Conservation (phyloP, 108 stramenopile species). For the Licmophora abbreviata region DNA sequence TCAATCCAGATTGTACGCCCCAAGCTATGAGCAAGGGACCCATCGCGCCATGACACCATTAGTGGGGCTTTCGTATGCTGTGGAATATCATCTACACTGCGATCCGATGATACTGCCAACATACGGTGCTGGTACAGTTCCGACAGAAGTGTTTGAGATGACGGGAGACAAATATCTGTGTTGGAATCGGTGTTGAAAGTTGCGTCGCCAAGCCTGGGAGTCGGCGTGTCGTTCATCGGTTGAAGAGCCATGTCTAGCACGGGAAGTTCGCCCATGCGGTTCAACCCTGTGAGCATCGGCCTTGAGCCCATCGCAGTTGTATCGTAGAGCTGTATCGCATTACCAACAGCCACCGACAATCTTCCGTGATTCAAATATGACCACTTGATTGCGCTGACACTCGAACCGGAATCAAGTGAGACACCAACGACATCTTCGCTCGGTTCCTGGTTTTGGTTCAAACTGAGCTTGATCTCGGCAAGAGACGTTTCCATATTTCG, state of each 20-base stretch:
- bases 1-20: slow-evolving; percentile 47
- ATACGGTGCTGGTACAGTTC: background rate
- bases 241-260: slow-evolving; percentile 23
- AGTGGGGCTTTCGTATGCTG: slow-evolving; percentile 42
- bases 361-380: slow-evolving; percentile 24
- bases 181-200: too few species aligned
- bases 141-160: too few species aligned
- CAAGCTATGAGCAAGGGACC: slow-evolving; percentile 44
- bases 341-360: slow-evolving; percentile 40
- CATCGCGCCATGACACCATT: slow-evolving; percentile 65
- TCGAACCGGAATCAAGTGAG: too few species aligned
- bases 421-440: too few species aligned
- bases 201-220: background rate
- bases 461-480: slow-evolving; percentile 44
- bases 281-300: slow-evolving; percentile 21
- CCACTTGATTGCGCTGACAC: slow-evolving; percentile 45
- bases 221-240: background rate
- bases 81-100: slow-evolving; percentile 32
- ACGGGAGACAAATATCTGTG: too few species aligned
- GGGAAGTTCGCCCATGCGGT: slow-evolving; percentile 7
- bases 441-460: background rate
- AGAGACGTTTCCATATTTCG: slow-evolving; percentile 51
- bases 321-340: slow-evolving; percentile 45
- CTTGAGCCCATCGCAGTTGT: slow-evolving; percentile 43
- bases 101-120: slow-evolving; percentile 40